Evolutionary conservation across 345 rosid species (phyloP), one percentile per base, ranked within the genome.

Genomic region (Citrus inodora): DNA sequence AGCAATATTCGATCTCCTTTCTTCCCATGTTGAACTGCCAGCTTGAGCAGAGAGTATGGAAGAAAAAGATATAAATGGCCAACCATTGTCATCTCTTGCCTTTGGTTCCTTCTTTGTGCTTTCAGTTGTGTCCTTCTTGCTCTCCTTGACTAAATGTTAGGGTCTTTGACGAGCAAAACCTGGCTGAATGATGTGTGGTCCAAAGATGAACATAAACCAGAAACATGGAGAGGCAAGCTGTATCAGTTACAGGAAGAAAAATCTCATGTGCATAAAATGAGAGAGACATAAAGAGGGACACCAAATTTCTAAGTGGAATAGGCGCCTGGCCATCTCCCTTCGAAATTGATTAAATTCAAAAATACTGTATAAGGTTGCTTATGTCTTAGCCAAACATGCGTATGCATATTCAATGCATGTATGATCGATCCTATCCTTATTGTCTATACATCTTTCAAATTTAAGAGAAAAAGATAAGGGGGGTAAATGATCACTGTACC

Each of bases 101-200:
- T 6, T 46, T 32, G 27, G 9, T 27, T 67, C 17, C 42, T 40
- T 40, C 58, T 25, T 22, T 25, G 22, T 73, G 40, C 10, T 64
- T 19, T 65, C 24, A 17, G 6, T 21, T 27, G 56, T 27, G 59
- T 48, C 35, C 37, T 6, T 79, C 66, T 33, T 28, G 32, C 58
- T 32, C 59, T 79, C 76, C 86, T 82, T 86, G 17, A 46, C 13
- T 77, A 70, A 58, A 40, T 71, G 73, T 55, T 84, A 70, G 17
- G 89, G 86, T 74, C 79, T 89, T 75, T 89, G 92, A 63, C 96
- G 94, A 81, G 97, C 87, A 75, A 94, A 91, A 67, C 98, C 98
- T 6, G 97, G 98, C 98, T 94, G 93, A 76, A 80, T 66, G 46
- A 79, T 63, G 70, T 71, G 65, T 11, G 78, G 79, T 56, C 70